These are phyloP conservation scores for Cucumis melo DNA, from an alignment of 306 rosid species.

Conservation along the genomic window DNA sequence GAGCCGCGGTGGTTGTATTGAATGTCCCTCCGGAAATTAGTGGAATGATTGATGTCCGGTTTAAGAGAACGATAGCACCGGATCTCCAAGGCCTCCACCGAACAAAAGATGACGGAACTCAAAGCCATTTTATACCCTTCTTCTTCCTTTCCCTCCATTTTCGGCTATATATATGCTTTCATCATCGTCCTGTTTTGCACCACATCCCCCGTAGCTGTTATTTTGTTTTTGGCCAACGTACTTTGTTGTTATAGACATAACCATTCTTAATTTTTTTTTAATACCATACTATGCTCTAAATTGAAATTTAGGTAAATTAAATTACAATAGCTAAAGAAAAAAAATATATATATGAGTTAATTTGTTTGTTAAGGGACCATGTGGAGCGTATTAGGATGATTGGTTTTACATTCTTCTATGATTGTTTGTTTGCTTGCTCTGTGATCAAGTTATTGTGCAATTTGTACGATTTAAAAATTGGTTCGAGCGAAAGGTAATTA, in stretches of 20 bases:
- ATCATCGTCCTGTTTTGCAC: background rate
- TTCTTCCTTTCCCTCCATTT: background rate
- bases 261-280: too few species aligned
- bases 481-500: too few species aligned
- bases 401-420: too few species aligned
- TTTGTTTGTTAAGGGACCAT: too few species aligned
- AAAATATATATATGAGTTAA: too few species aligned
- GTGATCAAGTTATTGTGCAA: too few species aligned
- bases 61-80: conserved; percentile 22
- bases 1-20: background rate
- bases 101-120: background rate
- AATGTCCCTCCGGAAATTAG: background rate
- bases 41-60: background rate
- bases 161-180: background rate
- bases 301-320: too few species aligned
- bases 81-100: conserved; percentile 34
- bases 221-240: background rate
- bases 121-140: background rate
- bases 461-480: too few species aligned
- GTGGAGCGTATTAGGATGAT: too few species aligned
- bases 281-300: too few species aligned
- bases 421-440: too few species aligned
- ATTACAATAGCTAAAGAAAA: too few species aligned
- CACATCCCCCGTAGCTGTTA: background rate
- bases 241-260: background rate